Conservation (phyloP, 768 basidiomycete species). For the Tylopilus sp. region DNA sequence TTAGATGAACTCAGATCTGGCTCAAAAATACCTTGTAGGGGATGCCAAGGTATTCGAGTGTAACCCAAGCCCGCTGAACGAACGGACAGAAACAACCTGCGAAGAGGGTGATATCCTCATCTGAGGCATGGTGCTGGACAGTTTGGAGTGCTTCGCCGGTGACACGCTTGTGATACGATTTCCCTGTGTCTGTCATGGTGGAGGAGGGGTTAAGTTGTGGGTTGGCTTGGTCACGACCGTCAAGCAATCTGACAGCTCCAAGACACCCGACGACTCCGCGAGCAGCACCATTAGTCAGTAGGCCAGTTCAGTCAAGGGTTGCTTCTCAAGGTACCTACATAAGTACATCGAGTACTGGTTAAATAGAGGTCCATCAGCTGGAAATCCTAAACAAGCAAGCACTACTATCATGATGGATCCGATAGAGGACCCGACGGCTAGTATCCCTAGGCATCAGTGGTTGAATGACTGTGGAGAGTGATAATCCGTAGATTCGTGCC, state of each 20-base stretch:
- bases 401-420: no score
- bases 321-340: no score
- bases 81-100: conserved; percentile 78
- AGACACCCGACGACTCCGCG: neutral
- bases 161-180: conserved; percentile 38
- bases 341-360: no score
- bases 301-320: no score
- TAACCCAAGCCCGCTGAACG: conserved; percentile 78
- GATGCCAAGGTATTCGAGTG: conserved; percentile 65
- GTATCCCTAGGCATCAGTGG: no score
- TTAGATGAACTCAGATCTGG: neutral
- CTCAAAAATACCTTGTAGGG: conserved; percentile 64
- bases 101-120: conserved; percentile 62
- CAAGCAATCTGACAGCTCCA: neutral
- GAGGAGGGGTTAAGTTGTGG: neutral
- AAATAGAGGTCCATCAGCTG: no score
- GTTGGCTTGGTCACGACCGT: neutral
- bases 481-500: neutral
- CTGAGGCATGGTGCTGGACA: conserved; percentile 43
- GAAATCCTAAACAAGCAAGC: no score
- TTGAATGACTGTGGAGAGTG: neutral
- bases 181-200: conserved; percentile 36
- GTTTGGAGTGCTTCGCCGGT: conserved; percentile 57
- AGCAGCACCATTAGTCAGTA: neutral
- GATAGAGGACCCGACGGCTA: no score